Base-by-base conservation (phyloP, 768 basidiomycete species). In the Rhizopogon salebrosus region DNA sequence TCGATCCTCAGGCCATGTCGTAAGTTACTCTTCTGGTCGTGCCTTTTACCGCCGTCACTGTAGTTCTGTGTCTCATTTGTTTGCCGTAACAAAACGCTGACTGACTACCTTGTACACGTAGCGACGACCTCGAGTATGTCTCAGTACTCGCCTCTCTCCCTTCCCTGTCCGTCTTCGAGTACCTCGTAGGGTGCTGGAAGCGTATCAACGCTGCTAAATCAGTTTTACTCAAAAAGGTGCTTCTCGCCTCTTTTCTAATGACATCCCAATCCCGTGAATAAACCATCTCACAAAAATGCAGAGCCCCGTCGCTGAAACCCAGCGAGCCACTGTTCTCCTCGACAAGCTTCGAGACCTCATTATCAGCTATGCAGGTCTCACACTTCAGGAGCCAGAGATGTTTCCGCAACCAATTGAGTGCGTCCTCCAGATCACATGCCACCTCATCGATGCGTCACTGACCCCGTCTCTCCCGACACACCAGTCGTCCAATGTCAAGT, bases 161-260 rank as follows among this genome's bases (percentile, higher is more conserved):
- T 8, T 58, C 80, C 7, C 70, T 84, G 51, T 93, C 95, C 0
- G 77, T 83, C 0, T 92, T 95, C 54, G 92, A 97, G 62, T 98
- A 92, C 65, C 76, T 99, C 22, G 79, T 92, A 8, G 87, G 87
- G 18, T 87, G 89, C 62, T 99, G 95, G 95, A 93, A 91, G 69
- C 80, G 95, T n/a, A 59, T 89, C 38, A 87, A 89, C 57, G 57
- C 70, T 6, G 76, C 77, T 13, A 75, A 76, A 54, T 68, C 75
- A 36, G 71, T 75, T 16, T 63, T 90, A 20, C 54, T 80, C 40
- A 90, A 85, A 64, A 88, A 82, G 80, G 89, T 85, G 38, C 27
- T 62, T 54, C 8, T 26, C n/a, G 26, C 4, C 29, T 11, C 13
- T 23, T 13, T 40, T 29, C 20, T 16, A 27, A 14, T 13, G 6